Base-by-base conservation (phyloP, 106 monocot species). In the Agapanthus africanus region DNA sequence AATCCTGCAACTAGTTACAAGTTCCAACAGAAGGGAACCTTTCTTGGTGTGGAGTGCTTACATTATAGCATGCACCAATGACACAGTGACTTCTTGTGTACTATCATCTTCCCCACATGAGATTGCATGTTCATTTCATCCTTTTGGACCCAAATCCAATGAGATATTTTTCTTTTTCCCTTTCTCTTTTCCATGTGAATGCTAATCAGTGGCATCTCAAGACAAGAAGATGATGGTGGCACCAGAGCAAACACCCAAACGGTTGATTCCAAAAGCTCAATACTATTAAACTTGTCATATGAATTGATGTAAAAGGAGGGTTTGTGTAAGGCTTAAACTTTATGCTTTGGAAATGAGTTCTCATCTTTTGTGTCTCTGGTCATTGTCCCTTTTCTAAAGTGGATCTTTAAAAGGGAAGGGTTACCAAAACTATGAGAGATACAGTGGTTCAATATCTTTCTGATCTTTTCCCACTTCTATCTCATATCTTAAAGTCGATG, bases 261-360 rank as follows among this genome's bases (percentile, higher is more conserved):
- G 32, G 67, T 67, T 67, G 46, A 31, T 16, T 37, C 67, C 67
- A 67, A 67, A 37, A 37, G 41, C 67, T 47, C 32, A 25, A 46
- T 44, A 33, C 67, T 67, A 18, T 30, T 67, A 31, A 67, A 67
- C 26, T 1, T 33, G 32, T 32, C 62, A 19, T 44, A 16, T 46
- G 44, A 67, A 30, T 42, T 67, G 67, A 67, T 67, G 11, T 32
- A 47, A 46, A 37, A 21, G 22, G 19, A 37, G 37, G 63, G 10
- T 63, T n/a, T n/a, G n/a, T n/a, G n/a, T n/a, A n/a, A n/a, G n/a
- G 46, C 2, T 47, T 13, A 7, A 47, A 19, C 16, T 47, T 5
- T 67, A 67, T n/a, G 19, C 67, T 28, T 67, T 67, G 44, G 67
- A 67, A 67, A 67, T 67, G 46, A 25, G 67, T 14, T 67, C 67